Evolutionary conservation across 2,329 filamentous ascomycete genomes (phyloP).

Genomic region (Ascochyta rabiei): DNA sequence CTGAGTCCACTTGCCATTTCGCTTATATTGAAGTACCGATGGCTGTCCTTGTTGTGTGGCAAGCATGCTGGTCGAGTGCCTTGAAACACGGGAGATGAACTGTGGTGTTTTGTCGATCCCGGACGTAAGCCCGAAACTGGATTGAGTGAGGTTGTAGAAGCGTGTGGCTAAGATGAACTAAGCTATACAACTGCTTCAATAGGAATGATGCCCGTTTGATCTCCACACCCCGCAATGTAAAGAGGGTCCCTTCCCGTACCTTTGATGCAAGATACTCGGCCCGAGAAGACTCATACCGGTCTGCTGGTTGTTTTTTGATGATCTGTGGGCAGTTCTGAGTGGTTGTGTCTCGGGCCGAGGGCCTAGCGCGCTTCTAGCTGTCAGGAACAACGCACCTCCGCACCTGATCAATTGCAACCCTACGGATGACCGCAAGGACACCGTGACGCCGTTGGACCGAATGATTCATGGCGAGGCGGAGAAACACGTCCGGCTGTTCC

Average conservation of each 20-base stretch:
- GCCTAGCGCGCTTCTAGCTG: constrained; percentile 7
- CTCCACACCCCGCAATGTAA: constrained; percentile 11
- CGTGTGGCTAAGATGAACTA: constrained; percentile 7
- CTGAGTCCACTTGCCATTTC: not conserved
- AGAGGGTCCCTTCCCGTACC: constrained; percentile 2
- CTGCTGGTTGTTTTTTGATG: not conserved
- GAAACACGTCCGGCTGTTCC: not conserved
- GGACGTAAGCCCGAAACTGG: not conserved
- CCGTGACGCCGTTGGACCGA: not conserved
- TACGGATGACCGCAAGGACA: constrained; percentile 11
- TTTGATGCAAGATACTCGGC: constrained; percentile 13
- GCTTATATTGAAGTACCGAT: constrained; percentile 7
- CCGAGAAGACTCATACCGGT: constrained; percentile 9
- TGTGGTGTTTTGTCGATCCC: constrained; percentile 12
- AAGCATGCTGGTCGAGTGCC: not conserved
- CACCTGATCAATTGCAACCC: constrained; percentile 7
- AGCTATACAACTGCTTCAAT: constrained; percentile 10
- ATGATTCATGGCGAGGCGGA: constrained; percentile 9
- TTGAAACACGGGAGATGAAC: constrained; percentile 14
- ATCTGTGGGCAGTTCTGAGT: not conserved
- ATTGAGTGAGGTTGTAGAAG: not conserved
- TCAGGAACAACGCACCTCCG: constrained; percentile 12
- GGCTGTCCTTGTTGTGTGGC: not conserved
- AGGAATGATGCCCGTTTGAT: constrained; percentile 7
- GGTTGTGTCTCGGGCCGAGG: constrained; percentile 11